Evolutionary conservation across 306 rosid species (phyloP).

Genomic region (Dryas alaskensis): DNA sequence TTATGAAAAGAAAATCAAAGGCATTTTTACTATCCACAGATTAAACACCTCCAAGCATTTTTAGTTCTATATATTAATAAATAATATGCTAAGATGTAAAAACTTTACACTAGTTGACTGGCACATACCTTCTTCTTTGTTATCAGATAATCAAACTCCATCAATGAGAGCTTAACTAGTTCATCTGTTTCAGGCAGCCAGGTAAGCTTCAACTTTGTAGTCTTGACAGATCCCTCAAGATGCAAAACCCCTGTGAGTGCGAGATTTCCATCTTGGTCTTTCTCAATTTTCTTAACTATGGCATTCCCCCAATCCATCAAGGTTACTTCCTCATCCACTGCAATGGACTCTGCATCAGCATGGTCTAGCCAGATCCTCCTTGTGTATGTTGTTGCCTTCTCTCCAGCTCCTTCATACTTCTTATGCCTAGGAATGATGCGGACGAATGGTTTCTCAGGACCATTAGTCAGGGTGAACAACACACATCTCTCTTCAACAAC

Average conservation of each 20-base stretch:
- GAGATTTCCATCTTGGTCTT: constrained; percentile 64
- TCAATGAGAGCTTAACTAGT: constrained; percentile 62
- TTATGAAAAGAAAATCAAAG: not conserved
- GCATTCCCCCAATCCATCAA: constrained; percentile 99
- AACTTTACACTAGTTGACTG: constrained; percentile 1
- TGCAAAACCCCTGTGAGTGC: constrained; percentile 76
- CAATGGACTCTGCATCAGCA: constrained; percentile 62
- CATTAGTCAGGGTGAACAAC: constrained; percentile 68
- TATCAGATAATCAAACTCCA: constrained; percentile 83
- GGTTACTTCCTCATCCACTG: constrained; percentile 76
- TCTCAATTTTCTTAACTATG: constrained; percentile 61
- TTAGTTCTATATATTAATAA: not conserved
- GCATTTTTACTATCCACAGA: not conserved
- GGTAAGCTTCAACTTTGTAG: constrained; percentile 85
- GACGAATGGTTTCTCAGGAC: constrained; percentile 74
- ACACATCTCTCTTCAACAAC: constrained; percentile 62
- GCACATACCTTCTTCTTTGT: constrained; percentile 87
- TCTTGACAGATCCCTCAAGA: constrained; percentile 89
- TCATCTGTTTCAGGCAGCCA: constrained; percentile 83
- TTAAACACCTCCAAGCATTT: not conserved
- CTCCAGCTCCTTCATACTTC: constrained; percentile 85
- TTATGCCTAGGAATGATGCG: constrained; percentile 85
- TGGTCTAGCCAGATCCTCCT: constrained; percentile 69
- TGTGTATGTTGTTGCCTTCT: constrained; percentile 68
- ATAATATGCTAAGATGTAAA: not conserved